phyloP scores from a whole-genome alignment of 202 grass and related monocot species.

The Panicum virgatum region DNA sequence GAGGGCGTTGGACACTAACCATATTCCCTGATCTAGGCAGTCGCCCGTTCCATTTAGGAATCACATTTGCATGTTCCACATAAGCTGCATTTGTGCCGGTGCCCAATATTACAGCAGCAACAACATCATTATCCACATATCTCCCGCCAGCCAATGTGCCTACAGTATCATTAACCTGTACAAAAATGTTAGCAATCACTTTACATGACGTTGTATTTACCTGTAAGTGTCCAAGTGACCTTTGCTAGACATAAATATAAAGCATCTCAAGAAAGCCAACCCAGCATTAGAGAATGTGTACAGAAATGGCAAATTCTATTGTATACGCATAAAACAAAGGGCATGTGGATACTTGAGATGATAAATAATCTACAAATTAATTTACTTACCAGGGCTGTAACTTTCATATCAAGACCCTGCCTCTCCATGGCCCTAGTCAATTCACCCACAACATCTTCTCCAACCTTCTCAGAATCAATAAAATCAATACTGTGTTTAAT shows the following conservation, averaged over 20 bases:
- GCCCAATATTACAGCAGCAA: slow-evolving; percentile 84
- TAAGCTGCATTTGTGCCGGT: slow-evolving; percentile 99
- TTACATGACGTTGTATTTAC: not conserved
- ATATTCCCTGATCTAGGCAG: slow-evolving; percentile 88
- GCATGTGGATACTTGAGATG: not conserved
- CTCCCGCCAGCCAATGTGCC: slow-evolving; percentile 92
- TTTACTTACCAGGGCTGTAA: slow-evolving; percentile 70
- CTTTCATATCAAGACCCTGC: slow-evolving; percentile 95
- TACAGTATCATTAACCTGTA: slow-evolving; percentile 92
- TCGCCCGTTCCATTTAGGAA: slow-evolving; percentile 87
- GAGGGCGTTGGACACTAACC: slow-evolving; percentile 48
- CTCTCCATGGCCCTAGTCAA: slow-evolving; percentile 83
- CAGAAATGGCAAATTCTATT: not conserved
- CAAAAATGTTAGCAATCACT: slow-evolving; percentile 29
- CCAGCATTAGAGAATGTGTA: not conserved
- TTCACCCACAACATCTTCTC: slow-evolving; percentile 89
- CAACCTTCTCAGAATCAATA: slow-evolving; percentile 64
- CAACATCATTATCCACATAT: slow-evolving; percentile 81
- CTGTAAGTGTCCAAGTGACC: not conserved
- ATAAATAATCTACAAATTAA: not conserved
- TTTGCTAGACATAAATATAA: slow-evolving; percentile 8
- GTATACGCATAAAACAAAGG: not conserved
- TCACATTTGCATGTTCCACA: slow-evolving; percentile 74
- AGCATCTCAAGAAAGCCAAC: slow-evolving; percentile 1
- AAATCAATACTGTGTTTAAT: not conserved